A percentile compares a stretch with the other conserved stretches of the same genome.
Evolutionary conservation across 441 rosid species (phyloP).

Genomic region (Mallotus japonicus): DNA sequence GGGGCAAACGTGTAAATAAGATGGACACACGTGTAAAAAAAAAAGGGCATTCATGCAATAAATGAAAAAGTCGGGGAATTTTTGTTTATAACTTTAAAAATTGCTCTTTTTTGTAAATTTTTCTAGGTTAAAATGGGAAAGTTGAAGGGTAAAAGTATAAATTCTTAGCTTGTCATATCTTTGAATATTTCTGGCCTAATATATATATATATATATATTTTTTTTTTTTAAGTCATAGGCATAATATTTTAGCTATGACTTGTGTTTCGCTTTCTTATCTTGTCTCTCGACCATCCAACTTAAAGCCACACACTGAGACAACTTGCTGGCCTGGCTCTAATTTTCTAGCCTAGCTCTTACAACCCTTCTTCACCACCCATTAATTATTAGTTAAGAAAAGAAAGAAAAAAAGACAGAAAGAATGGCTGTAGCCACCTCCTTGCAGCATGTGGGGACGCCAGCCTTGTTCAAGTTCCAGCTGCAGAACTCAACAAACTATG

Average conservation of each 20-base stretch:
- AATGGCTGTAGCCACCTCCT: conserved; percentile 33
- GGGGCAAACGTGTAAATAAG: too few species aligned
- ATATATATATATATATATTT: too few species aligned
- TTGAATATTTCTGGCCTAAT: too few species aligned
- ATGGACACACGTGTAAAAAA: too few species aligned
- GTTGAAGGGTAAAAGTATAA: too few species aligned
- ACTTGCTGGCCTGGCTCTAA: neutral
- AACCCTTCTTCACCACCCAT: neutral
- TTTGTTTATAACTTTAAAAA: too few species aligned
- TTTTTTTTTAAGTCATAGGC: too few species aligned
- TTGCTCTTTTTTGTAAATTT: too few species aligned
- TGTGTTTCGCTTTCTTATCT: conserved; percentile 25
- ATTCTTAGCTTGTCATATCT: too few species aligned
- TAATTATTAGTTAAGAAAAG: neutral
- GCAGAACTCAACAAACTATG: conserved; percentile 10
- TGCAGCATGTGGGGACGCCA: conserved; percentile 18
- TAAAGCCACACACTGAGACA: neutral
- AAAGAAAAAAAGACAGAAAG: neutral
- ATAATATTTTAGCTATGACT: neutral
- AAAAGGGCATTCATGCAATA: too few species aligned
- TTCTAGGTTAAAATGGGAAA: too few species aligned
- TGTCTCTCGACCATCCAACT: conserved; percentile 38
- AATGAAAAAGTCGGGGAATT: too few species aligned
- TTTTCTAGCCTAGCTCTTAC: neutral
- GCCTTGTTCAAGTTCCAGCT: conserved; percentile 19